These are phyloP conservation scores for Phoma sp. DNA, from an alignment of 2,329 filamentous ascomycete genomes.

Conservation along the genomic window DNA sequence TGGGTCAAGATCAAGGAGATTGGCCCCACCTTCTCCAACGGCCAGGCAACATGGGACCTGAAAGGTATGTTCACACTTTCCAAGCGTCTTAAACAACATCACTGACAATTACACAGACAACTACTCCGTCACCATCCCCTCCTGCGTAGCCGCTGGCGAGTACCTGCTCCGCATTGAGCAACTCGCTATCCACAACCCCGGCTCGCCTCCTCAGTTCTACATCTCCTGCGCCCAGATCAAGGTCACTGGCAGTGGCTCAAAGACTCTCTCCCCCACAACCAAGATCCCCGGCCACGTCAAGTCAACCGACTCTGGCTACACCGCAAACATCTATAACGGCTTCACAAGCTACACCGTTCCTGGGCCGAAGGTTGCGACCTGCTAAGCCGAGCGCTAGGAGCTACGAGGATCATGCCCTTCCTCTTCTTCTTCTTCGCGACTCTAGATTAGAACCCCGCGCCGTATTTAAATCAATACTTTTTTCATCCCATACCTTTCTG, in stretches of 20 bases:
- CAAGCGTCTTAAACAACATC: background rate
- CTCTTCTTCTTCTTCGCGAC: background rate
- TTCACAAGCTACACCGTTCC: conserved; percentile 48
- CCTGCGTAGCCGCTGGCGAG: conserved; percentile 52
- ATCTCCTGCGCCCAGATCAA: conserved; percentile 57
- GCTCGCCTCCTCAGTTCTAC: conserved; percentile 35
- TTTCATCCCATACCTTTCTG: background rate
- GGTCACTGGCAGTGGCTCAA: conserved; percentile 50
- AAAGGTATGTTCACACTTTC: conserved; percentile 27
- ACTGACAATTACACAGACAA: conserved; percentile 32
- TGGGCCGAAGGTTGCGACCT: conserved; percentile 47
- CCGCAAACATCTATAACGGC: conserved; percentile 49
- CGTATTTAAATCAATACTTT: background rate
- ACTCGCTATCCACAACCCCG: conserved; percentile 56
- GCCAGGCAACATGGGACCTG: conserved; percentile 45
- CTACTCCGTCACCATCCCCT: conserved; percentile 51
- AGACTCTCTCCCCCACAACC: conserved; percentile 29
- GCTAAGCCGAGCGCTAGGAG: conserved; percentile 25
- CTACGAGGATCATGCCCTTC: background rate
- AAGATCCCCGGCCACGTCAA: conserved; percentile 49
- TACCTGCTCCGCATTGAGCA: conserved; percentile 60
- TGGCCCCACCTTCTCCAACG: conserved; percentile 45
- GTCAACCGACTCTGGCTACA: conserved; percentile 45
- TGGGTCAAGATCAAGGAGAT: conserved; percentile 53
- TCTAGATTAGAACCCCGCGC: background rate